Base-by-base conservation (phyloP, 768 basidiomycete genomes). In the Boletus rex-veris region DNA sequence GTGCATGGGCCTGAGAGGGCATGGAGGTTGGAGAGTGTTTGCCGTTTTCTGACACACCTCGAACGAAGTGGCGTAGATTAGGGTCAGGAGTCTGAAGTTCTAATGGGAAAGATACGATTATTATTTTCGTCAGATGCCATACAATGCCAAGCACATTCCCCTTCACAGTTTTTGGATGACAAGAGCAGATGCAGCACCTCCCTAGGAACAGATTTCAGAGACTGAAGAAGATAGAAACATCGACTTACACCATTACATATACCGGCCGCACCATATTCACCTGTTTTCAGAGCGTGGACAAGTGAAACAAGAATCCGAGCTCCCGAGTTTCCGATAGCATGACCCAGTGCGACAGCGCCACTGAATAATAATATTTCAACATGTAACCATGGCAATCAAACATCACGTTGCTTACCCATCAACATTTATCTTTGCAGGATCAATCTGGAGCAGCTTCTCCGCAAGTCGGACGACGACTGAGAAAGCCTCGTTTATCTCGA, bases 401-500 rank as follows among this genome's bases (percentile, higher is more conserved):
- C 10, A 42, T 28, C 8, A 39, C 47, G 35, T 50, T 19, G 74
- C 85, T 28, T 70, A 90, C 90, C 91, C 92, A 64, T 92, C 82
- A 47, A 88, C 77, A 68, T 99, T 98, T 68, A 98, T 82, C 77
- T 94, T 98, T 49, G 84, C 81, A 30, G 90, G 81, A 71, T 92
- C 88, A 58, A 99, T 80, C 51, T 79, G 77, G 58, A 96, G 80
- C 18, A 92, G 79, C 75, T 98, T 89, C 75, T 97, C 92, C 3
- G 89, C 90, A 48, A 96, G 88, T 46, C 88, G 82, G 61, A 91
- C 88, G 61, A 98, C 96, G 44, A 90, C 90, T 2, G 93, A 94
- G 81, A 98, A 99, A 26, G 96, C 96, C 72, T 99, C 96, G 71
- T 99, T 99, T 71, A 98, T 83, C 72, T 99, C 97, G 69, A 92